These are phyloP conservation scores for Withania somnifera DNA, from an alignment of 305 asterid genomes.

Conservation along the genomic window DNA sequence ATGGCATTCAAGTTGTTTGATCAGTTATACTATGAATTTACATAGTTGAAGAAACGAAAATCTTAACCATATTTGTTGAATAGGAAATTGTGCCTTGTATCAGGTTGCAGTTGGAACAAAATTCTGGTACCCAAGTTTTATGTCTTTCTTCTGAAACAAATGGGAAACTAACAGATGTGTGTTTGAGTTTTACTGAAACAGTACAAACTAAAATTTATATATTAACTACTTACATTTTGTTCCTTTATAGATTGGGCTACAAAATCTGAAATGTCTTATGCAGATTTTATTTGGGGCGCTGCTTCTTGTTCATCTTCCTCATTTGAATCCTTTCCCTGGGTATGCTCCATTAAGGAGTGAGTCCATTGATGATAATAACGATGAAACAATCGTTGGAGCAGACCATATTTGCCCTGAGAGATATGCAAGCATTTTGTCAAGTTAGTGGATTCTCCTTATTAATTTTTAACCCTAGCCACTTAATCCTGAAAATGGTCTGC, in stretches of 20 bases:
- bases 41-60: not conserved
- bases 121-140: not conserved
- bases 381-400: constrained; percentile 32
- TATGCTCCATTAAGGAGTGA: constrained; percentile 53
- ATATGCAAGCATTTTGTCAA: constrained; percentile 48
- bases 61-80: not conserved
- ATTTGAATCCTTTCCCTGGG: constrained; percentile 55
- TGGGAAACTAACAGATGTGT: not conserved
- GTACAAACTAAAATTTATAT: not conserved
- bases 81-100: not conserved
- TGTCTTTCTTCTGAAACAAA: not conserved
- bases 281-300: constrained; percentile 59
- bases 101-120: not conserved
- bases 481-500: not conserved
- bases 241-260: not conserved
- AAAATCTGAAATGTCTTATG: constrained; percentile 12
- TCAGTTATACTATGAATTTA: not conserved
- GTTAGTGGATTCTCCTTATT: constrained; percentile 29
- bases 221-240: not conserved
- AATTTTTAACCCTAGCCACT: not conserved
- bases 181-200: not conserved
- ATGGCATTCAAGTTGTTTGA: not conserved
- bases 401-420: constrained; percentile 84
- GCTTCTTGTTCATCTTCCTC: constrained; percentile 59
- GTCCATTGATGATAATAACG: constrained; percentile 32